Percentiles rank a stretch among this genome's conserved stretches.
Conservation (phyloP, 257 asterid genomes). For the Solanum stenotomum region DNA sequence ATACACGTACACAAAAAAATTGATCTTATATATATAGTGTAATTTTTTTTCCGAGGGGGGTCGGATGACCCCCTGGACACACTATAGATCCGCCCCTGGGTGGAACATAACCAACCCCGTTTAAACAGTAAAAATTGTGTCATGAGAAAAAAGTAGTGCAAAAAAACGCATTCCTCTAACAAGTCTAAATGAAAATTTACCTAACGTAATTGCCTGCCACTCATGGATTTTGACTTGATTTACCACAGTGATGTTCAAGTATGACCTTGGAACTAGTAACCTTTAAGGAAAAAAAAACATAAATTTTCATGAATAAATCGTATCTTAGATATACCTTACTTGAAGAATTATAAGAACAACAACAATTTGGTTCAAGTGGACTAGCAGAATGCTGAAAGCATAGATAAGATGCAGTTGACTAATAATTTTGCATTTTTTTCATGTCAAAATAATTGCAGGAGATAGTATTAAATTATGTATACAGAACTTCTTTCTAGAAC, state of each 20-base stretch:
- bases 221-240: not conserved
- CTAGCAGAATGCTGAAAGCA: too few relatives aligned
- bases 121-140: not conserved
- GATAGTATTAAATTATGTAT: too few relatives aligned
- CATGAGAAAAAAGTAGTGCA: not conserved
- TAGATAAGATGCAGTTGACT: too few relatives aligned
- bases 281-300: not conserved
- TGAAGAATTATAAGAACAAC: not conserved
- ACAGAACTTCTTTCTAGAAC: not conserved
- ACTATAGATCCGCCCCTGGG: too few relatives aligned
- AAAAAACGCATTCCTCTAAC: not conserved
- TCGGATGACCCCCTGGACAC: too few relatives aligned
- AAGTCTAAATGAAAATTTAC: not conserved
- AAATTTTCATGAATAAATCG: not conserved
- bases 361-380: too few relatives aligned
- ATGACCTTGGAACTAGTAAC: not conserved
- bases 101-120: not conserved
- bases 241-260: not conserved
- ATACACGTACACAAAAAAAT: too few relatives aligned
- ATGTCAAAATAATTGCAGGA: too few relatives aligned
- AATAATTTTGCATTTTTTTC: too few relatives aligned
- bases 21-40: too few relatives aligned
- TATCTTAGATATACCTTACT: not conserved
- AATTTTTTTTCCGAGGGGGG: too few relatives aligned
- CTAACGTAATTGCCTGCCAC: not conserved